These are phyloP conservation scores for Phytophthora cactorum DNA, from an alignment of 352 stramenopile genomes.

Conservation along the genomic window DNA sequence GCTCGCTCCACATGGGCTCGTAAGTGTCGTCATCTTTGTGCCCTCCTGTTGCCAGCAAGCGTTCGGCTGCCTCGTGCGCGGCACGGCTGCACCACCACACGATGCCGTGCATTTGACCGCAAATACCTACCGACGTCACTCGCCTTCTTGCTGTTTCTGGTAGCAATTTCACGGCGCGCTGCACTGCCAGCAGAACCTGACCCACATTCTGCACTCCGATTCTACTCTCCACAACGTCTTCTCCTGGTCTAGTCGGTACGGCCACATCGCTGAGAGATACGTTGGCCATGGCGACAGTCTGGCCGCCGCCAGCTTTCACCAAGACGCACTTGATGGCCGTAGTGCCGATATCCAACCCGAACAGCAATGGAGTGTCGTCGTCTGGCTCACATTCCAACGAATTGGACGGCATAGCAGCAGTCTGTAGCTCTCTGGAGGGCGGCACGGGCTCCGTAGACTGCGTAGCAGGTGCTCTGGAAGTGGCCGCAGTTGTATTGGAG, in stretches of 20 bases:
- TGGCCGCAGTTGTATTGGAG: neutral
- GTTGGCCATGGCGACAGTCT: conserved; percentile 43
- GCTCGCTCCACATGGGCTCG: conserved; percentile 53
- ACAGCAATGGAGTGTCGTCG: conserved; percentile 37
- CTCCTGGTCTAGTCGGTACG: conserved; percentile 9
- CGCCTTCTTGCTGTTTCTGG: conserved; percentile 28
- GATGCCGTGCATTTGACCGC: conserved; percentile 89
- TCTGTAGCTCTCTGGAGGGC: neutral
- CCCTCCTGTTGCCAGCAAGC: conserved; percentile 31
- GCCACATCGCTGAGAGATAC: conserved; percentile 47
- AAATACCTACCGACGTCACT: conserved; percentile 65
- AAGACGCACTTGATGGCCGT: conserved; percentile 81
- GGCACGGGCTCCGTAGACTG: neutral
- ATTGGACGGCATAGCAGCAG: neutral
- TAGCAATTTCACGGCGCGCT: conserved; percentile 41
- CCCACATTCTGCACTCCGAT: conserved; percentile 55
- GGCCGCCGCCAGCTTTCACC: conserved; percentile 36
- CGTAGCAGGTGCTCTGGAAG: neutral
- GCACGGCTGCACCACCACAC: conserved; percentile 75
- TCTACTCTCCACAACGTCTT: conserved; percentile 20
- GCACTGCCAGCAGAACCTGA: conserved; percentile 53
- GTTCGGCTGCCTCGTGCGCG: conserved; percentile 34
- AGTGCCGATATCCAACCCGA: conserved; percentile 80
- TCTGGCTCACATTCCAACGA: conserved; percentile 11
- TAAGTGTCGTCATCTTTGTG: conserved; percentile 16